Evolutionary conservation across 768 basidiomycete genomes (phyloP).

Genomic region (Panaeolus cyanescens): DNA sequence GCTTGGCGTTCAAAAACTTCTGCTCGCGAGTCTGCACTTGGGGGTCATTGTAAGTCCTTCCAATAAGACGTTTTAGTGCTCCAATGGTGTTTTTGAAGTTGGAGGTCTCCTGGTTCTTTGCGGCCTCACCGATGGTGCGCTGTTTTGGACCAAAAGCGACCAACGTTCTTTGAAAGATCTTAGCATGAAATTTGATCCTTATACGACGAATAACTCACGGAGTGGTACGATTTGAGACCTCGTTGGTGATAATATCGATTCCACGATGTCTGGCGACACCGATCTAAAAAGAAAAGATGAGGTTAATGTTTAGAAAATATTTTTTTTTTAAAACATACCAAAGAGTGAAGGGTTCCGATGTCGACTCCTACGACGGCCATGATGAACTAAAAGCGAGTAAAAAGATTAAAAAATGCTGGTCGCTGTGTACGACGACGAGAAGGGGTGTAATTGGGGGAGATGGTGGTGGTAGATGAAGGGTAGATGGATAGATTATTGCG

Average conservation of each 20-base stretch:
- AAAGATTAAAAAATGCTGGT: slow-evolving; percentile 5
- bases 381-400: slow-evolving; percentile 22
- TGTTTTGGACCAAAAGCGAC: slow-evolving; percentile 93
- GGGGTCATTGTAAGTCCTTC: slow-evolving; percentile 75
- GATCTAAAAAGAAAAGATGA: slow-evolving; percentile 53
- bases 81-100: slow-evolving; percentile 99
- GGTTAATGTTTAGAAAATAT: slow-evolving; percentile 10
- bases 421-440: not conserved
- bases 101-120: slow-evolving; percentile 96
- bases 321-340: slow-evolving; percentile 47
- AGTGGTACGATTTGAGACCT: slow-evolving; percentile 95
- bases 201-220: slow-evolving; percentile 58
- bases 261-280: slow-evolving; percentile 95
- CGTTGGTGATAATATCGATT: slow-evolving; percentile 98
- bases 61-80: slow-evolving; percentile 87
- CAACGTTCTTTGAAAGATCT: slow-evolving; percentile 64
- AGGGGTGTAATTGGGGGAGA: not conserved
- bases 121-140: slow-evolving; percentile 89
- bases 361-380: slow-evolving; percentile 97
- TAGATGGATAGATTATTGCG: slow-evolving; percentile 12
- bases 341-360: slow-evolving; percentile 88
- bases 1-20: slow-evolving; percentile 85
- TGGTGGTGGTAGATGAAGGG: slow-evolving; percentile 6
- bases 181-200: slow-evolving; percentile 23
- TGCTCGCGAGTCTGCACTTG: slow-evolving; percentile 86